phyloP scores from a whole-genome alignment of 371 early-diverging fungal genomes.

The Chytridiales sp. region DNA sequence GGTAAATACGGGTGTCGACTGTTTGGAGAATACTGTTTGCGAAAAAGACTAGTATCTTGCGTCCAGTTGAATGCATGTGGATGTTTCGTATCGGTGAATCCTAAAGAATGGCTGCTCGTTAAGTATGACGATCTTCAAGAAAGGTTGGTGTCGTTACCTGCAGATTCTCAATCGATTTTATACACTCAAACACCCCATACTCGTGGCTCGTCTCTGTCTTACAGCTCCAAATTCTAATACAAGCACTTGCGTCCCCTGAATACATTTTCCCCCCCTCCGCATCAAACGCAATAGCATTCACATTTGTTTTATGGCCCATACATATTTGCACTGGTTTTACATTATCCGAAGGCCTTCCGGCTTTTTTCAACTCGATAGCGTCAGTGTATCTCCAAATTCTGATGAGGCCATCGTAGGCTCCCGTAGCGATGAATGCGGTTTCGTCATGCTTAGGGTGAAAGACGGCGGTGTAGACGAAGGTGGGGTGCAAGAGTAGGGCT shows the following conservation, averaged over 20 bases:
- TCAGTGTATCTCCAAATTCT: slow-evolving; percentile 31
- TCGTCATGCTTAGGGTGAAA: slow-evolving; percentile 20
- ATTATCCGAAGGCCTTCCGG: too few species aligned
- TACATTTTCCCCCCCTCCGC: slow-evolving; percentile 36
- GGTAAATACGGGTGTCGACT: slow-evolving; percentile 40
- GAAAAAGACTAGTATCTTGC: slow-evolving; percentile 33
- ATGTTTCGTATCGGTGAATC: slow-evolving; percentile 28
- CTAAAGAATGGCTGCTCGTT: background rate
- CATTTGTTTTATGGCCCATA: slow-evolving; percentile 30
- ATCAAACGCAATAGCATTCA: slow-evolving; percentile 42
- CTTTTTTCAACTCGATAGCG: background rate
- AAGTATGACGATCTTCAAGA: too few species aligned
- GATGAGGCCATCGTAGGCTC: slow-evolving; percentile 37
- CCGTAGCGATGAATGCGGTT: slow-evolving; percentile 31
- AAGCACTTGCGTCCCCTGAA: slow-evolving; percentile 36
- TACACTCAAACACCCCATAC: slow-evolving; percentile 25
- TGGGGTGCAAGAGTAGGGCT: slow-evolving; percentile 31
- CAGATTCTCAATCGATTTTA: slow-evolving; percentile 26
- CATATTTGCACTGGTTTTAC: slow-evolving; percentile 23
- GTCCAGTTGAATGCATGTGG: slow-evolving; percentile 34
- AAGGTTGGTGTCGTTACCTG: background rate
- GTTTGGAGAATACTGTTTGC: slow-evolving; percentile 22
- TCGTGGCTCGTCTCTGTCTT: slow-evolving; percentile 9
- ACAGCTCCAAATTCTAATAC: slow-evolving; percentile 43
- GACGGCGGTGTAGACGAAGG: slow-evolving; percentile 37